Conservation (phyloP, 2,329 filamentous ascomycete genomes). For the Ophiostoma quercus region DNA sequence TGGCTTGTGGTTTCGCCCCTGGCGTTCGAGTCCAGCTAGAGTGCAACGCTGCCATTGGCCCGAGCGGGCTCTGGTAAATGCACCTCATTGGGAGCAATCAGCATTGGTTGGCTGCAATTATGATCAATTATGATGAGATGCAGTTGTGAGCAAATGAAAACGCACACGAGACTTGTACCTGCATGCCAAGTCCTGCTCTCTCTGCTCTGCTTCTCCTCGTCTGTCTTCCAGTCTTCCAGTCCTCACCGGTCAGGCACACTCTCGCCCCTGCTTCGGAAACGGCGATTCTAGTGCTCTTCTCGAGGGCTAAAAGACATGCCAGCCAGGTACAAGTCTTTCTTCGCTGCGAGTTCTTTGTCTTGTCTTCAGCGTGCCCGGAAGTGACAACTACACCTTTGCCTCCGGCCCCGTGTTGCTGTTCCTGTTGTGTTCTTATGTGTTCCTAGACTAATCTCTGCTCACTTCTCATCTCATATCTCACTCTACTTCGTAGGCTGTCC, state of each 20-base stretch:
- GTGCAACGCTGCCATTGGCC: slow-evolving; percentile 5
- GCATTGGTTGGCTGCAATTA: not conserved
- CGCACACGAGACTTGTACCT: not conserved
- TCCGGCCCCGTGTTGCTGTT: too few species aligned
- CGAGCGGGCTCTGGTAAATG: not conserved
- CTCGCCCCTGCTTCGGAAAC: slow-evolving; percentile 1
- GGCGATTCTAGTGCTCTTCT: not conserved
- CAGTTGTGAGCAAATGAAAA: not conserved
- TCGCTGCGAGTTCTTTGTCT: not conserved
- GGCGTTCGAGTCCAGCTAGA: not conserved
- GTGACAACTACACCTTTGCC: not conserved
- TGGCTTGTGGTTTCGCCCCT: not conserved
- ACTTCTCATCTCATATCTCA: too few species aligned
- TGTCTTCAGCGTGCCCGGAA: not conserved
- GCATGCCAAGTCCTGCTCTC: not conserved
- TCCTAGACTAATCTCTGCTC: too few species aligned
- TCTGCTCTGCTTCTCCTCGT: not conserved
- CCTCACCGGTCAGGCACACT: not conserved
- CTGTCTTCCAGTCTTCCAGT: too few species aligned
- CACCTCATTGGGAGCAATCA: not conserved
- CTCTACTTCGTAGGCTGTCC: too few species aligned
- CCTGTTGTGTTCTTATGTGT: too few species aligned
- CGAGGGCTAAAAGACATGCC: not conserved
- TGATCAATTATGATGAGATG: too few species aligned
- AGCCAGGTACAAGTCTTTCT: not conserved